Base-by-base conservation (phyloP, 257 asterid genomes). In the Agastache rugosa region DNA sequence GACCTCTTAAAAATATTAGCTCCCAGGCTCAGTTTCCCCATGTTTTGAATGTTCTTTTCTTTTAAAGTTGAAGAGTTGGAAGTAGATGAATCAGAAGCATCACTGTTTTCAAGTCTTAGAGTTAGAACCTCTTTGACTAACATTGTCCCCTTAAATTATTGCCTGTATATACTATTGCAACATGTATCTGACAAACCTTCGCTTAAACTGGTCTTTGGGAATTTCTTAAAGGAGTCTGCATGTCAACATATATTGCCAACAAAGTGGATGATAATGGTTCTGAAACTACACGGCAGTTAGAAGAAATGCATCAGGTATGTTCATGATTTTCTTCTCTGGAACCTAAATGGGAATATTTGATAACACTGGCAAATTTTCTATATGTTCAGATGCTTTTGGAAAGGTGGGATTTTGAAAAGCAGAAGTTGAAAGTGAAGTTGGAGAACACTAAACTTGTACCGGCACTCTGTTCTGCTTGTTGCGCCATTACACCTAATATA, bases 271-370 rank as follows among this genome's bases (percentile, higher is more conserved):
- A 73, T 42, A 79, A 65, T 65, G 86, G 81, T 69, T 63, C 75
- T 65, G 78, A 85, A 17, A 72, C 75, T 78, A 75, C 82, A 41
- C 87, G 73, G 81, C 86, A 85, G 82, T 75, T 95, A 88, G 94
- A 92, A 74, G 98, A 87, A 66, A 90, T 92, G 88, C 82, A 87
- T 80, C 91, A 82, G 96, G 96, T 86, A 64, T 62, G 50, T 74
- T 65, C 63, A 27, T 72, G 62, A 56, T 55, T 72, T 65, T 77
- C 64, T 75, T 66, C 47, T 54, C 22, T 60, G 27, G 17, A 20
- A 42, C 44, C 47, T 48, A 22, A 45, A 65, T 59, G 48, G 59
- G n/a, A 51, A 41, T 39, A 6, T 67, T 61, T 62, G 76, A 69
- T 69, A 51, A 66, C 53, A 37, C 59, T 75, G 56, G 47, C 73